These are phyloP conservation scores for Fonsecaea nubica DNA, from an alignment of 2,329 filamentous ascomycete genomes.

Conservation along the genomic window DNA sequence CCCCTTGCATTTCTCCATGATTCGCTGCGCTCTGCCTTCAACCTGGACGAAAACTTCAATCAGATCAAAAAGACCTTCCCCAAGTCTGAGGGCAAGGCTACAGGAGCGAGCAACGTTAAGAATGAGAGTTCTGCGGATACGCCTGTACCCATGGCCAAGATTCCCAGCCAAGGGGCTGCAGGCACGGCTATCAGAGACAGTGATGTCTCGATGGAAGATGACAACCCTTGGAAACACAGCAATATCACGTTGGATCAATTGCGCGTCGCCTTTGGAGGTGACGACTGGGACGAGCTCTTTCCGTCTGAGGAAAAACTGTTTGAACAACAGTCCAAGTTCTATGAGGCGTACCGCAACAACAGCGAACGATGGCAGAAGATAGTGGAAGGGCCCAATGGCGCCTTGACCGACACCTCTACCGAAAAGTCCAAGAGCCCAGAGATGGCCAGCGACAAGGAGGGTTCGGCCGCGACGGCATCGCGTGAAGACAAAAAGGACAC, in stretches of 20 bases:
- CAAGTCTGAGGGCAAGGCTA: constrained; percentile 32
- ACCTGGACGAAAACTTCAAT: constrained; percentile 58
- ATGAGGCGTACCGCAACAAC: constrained; percentile 32
- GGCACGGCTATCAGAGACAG: constrained; percentile 3
- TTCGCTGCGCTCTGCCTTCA: constrained; percentile 55
- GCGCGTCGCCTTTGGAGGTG: constrained; percentile 35
- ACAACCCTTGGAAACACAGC: constrained; percentile 36
- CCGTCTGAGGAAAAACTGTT: constrained; percentile 32
- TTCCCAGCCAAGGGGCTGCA: constrained; percentile 26
- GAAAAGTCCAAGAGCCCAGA: constrained; percentile 36
- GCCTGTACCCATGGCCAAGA: constrained; percentile 33
- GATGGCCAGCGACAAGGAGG: constrained; percentile 31
- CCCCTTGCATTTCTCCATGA: constrained; percentile 64
- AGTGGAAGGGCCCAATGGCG: constrained; percentile 32
- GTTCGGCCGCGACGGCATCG: constrained; percentile 8
- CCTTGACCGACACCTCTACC: constrained; percentile 34
- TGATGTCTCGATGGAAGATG: constrained; percentile 18
- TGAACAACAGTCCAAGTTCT: constrained; percentile 30
- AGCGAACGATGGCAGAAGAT: constrained; percentile 36
- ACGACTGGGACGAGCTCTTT: constrained; percentile 38
- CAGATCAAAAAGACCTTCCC: constrained; percentile 45
- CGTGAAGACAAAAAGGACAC: constrained; percentile 22
- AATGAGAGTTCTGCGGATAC: constrained; percentile 30
- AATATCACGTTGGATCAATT: constrained; percentile 36
- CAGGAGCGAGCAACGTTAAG: constrained; percentile 25